Evolutionary conservation across 768 basidiomycete genomes (phyloP), one percentile per base, ranked within the genome.

Genomic region (Suillus americanus): DNA sequence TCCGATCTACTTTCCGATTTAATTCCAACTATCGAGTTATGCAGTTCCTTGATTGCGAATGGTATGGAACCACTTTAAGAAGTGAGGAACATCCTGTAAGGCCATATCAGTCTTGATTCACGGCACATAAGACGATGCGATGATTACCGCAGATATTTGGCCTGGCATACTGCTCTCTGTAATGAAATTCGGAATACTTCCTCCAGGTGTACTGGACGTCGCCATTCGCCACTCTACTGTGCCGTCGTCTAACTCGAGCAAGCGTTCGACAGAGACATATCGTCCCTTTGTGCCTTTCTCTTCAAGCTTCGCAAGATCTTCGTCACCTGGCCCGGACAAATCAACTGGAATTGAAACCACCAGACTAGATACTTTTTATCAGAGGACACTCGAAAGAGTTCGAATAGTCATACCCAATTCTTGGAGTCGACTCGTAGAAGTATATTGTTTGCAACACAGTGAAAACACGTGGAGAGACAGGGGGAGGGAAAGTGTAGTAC

Each of bases 161-260:
- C 86, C 79, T 3, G 85, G 79, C 82, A 92, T 83, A 37, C 81
- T 82, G 64, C 75, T 79, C 66, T 91, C 88, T 4, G 83, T 83
- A 64, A 92, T 63, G 66, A 89, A 90, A 18, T 79, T 76, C 1
- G 91, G 91, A 51, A 92, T 87, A 61, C 73, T 81, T 28, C 91
- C 91, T 30, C 89, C 90, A 14, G 89, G 85, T 3, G 84, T 85
- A 68, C 88, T 89, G 30, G 89, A 87, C 2, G 89, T 90, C 3
- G 90, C 91, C 91, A 93, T 91, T 46, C 85, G 80, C 91, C 91
- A 93, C 74, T 92, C 90, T 14, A 86, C 84, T 56, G 75, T 83
- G 59, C 88, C 91, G 65, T 85, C 78, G 23, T 83, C 84, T 46
- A 88, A 82, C 73, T 89, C 89, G 50, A 78, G 74, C 61, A 94